These are phyloP conservation scores for Papilionanthe hybrid DNA, from an alignment of 116 monocot genomes.

Conservation along the genomic window DNA sequence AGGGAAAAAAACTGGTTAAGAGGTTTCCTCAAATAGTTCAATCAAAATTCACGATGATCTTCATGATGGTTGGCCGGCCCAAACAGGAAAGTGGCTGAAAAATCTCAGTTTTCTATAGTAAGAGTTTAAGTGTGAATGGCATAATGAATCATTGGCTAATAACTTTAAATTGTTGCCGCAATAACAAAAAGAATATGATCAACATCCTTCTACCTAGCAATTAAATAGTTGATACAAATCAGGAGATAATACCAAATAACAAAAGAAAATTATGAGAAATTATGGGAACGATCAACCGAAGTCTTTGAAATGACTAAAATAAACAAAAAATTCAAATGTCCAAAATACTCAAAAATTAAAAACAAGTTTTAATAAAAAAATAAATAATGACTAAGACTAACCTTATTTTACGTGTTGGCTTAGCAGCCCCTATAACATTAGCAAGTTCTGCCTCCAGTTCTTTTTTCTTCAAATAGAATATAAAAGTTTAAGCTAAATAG, in stretches of 20 bases:
- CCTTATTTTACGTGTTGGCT: constrained; percentile 97
- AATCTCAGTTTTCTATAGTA: background rate
- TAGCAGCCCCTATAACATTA: constrained; percentile 79
- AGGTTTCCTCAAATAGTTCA: too few relatives aligned
- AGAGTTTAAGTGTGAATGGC: background rate
- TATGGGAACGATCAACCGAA: background rate
- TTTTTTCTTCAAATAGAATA: constrained; percentile 76
- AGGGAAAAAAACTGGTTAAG: too few relatives aligned
- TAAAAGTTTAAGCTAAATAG: constrained; percentile 12
- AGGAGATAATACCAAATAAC: background rate
- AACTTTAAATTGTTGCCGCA: background rate
- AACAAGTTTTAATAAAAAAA: background rate
- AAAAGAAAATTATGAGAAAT: background rate
- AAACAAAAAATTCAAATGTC: background rate
- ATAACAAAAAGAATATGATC: background rate
- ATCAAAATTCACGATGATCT: too few relatives aligned
- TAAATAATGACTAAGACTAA: constrained; percentile 9
- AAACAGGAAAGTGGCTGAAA: too few relatives aligned
- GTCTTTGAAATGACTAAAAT: background rate
- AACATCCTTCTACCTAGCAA: background rate
- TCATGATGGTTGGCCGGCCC: too few relatives aligned
- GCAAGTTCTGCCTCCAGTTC: constrained; percentile 95
- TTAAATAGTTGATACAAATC: background rate
- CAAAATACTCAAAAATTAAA: background rate
- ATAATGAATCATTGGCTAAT: background rate